Conservation (phyloP, 176 grass and related monocot genomes). For the Rhynchospora pubera region DNA sequence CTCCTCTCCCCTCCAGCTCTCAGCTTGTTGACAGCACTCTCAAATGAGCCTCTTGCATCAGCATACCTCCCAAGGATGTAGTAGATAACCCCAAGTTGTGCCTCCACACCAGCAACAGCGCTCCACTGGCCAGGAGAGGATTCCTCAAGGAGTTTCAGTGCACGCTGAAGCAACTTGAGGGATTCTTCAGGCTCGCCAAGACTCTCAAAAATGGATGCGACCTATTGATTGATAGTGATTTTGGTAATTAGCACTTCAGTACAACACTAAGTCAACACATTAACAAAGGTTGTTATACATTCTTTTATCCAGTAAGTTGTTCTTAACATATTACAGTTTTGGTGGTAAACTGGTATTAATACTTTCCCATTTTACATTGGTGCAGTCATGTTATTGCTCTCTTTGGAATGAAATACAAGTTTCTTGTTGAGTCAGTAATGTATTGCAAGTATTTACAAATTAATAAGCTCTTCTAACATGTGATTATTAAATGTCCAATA, state of each 20-base stretch:
- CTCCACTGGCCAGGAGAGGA: constrained; percentile 75
- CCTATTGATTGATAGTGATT: neutral
- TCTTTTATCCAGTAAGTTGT: neutral
- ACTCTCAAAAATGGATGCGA: constrained; percentile 79
- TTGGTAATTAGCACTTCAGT: neutral
- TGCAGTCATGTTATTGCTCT: neutral
- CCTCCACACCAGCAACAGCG: constrained; percentile 90
- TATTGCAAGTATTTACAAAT: neutral
- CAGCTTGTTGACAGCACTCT: constrained; percentile 71
- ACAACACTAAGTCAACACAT: neutral
- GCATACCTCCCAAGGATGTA: constrained; percentile 83
- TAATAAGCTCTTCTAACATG: neutral
- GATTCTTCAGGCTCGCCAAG: constrained; percentile 84
- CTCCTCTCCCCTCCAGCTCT: constrained; percentile 78
- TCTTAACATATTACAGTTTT: neutral
- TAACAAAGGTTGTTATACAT: neutral
- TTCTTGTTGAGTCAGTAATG: neutral
- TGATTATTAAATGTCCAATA: neutral
- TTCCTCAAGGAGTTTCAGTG: constrained; percentile 71
- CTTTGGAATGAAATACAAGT: neutral
- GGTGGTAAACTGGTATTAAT: neutral
- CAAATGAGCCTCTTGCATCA: constrained; percentile 69
- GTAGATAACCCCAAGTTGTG: constrained; percentile 86
- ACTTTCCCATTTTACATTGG: neutral
- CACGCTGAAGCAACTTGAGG: constrained; percentile 76